Base-by-base conservation (phyloP, 148 eudicot genomes). In the Polygonum aviculare region DNA sequence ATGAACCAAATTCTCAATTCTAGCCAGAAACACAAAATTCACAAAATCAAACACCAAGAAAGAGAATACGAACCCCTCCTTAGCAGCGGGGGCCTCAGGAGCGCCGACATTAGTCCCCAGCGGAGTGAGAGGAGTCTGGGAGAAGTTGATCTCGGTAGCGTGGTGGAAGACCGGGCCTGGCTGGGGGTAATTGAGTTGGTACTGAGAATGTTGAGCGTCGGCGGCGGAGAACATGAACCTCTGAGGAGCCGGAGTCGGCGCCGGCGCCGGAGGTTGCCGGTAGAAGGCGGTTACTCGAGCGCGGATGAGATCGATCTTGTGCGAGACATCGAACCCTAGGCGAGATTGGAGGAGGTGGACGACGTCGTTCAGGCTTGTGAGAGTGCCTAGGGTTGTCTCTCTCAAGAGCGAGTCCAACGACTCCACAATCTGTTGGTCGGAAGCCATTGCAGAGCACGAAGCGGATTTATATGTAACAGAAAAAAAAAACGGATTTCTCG, bases 241-340 rank as follows among this genome's bases (percentile, higher is more conserved):
- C 21, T 47, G 79, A 38, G 6, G 31, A 40, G 10, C 35, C 40
- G 76, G 78, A 33, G 65, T 69, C 48, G 67, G 54, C 14, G 79
- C 41, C 0, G 47, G 78, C 15, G 79, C 85, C 8, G 55, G 63
- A 1, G 81, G 83, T 0, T 74, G 86, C 73, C 78, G 51, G 77
- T 85, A 80, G 44, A 85, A 38, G 40, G 74, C 79, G 39, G 57
- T 82, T 80, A 93, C 86, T 22, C 87, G 95, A 21, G 73, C 75
- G 10, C 89, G 91, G 47, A 93, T 90, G 82, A 93, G 89, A 75
- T 90, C 95, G 80, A 85, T 62, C 77, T 87, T 90, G 85, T 83
- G 62, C 22, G 88, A 70, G 10, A 93, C 85, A 77, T 84, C 85
- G n/a, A 85, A 73, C 65, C 97, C 95, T 76, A 93, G 80, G 31